Base-by-base conservation (phyloP, 768 basidiomycete species). In the Collybia mongolica region DNA sequence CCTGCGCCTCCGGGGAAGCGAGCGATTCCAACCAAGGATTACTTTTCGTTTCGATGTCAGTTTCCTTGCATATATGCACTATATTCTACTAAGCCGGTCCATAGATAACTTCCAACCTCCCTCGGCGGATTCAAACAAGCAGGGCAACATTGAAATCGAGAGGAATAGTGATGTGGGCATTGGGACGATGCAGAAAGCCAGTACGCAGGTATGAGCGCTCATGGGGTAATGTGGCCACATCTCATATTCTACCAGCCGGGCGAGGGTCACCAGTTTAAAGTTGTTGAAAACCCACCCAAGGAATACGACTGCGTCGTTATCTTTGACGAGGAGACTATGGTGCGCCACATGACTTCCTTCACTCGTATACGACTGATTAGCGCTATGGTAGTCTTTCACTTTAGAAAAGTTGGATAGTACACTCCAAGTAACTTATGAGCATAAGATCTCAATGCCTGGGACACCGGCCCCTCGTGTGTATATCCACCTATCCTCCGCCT, bases 231-330 rank as follows among this genome's bases (percentile, higher is more conserved):
- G 42, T 38, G 45, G 29, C 28, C 6, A 5, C 14, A 19, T 20
- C 46, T 48, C 48, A 35, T 36, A 46, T 51, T 14, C 38, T 28
- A 18, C 17, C 59, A 84, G 83, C 61, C 70, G 2, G 76, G 74
- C 15, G 82, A 86, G 51, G 74, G 62, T 11, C 75, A 82, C 57
- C 58, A 78, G 32, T 90, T 83, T 59, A 69, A 66, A 35, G 89
- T 88, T 2, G 58, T 60, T 6, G 87, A 88, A 59, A 70, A 70
- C 14, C 65, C 77, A 1, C 76, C 84, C 6, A 86, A 82, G 61
- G 86, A 90, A 40, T 75, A 75, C 57, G 87, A 90, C 44, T 93
- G 90, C 55, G 80, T 91, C 6, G 72, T 93, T 36, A 85, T 92
- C 39, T 92, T 84, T 58, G 89, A 93, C 62, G 87, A 88, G 60